Evolutionary conservation across 352 stramenopile species (phyloP), one percentile per base, ranked within the genome.

Genomic region (Pythium apleroticum): DNA sequence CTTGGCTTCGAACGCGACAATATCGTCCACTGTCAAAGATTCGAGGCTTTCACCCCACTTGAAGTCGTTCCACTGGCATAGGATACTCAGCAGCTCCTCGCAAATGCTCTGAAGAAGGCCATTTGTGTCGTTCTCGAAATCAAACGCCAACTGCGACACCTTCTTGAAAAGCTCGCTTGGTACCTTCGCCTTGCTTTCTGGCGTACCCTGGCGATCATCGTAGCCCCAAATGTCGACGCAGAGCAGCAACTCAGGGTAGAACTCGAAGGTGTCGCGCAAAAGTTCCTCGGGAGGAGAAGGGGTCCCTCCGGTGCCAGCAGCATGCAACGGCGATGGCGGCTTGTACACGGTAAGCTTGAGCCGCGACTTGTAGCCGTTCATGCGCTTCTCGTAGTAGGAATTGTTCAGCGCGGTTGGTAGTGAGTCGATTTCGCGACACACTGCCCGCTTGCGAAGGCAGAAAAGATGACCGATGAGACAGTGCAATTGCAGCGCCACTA

Each of bases 51-150:
- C 78, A 1, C 76, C 77, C 81, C 81, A 90, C 39, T 89, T 84
- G 57, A 92, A 89, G 64, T 92, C 81, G 50, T 90, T 90, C 84
- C 84, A 92, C 20, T 89, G 49, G 46, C 78, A 90, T 25, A 92
- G 78, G 28, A 92, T 84, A 19, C 80, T 86, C 5, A 90, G 58
- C 22, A 92, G 63, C 53, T 92, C 81, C 54, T 92, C 84, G 46
- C 81, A 90, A n/a, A 90, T 80, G n/a, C 67, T 72, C 57, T 81
- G 80, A 22, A 92, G 69, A 22, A 78, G 52, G 2, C 77, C 72
- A 46, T 90, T 90, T 19, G 37, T 64, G 50, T 92, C 84, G 8
- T 77, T 62, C n/a, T 86, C 78, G 46, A 85, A 91, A 61, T 91
- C 83, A 66, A 91, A 84, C 1, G 49, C 52, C 33, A 54, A 43